Evolutionary conservation across 1,284 basidiomycete species (phyloP).

Genomic region (Apiotrichum domesticum): DNA sequence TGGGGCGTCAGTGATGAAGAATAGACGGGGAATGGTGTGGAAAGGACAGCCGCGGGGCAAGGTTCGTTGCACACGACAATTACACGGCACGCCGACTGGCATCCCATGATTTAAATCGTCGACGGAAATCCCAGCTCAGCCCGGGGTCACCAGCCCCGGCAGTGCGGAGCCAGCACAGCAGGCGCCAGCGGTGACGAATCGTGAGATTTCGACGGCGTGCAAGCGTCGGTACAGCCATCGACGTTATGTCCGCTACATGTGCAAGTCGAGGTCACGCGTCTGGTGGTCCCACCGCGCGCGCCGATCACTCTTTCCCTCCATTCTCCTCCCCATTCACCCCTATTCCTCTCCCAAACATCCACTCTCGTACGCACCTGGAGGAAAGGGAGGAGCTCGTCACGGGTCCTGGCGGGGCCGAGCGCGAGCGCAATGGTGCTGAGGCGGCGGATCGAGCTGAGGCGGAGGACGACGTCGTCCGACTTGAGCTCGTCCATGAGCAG

Average conservation of each 20-base stretch:
- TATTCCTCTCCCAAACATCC: not conserved
- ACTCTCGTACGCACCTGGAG: constrained; percentile 50
- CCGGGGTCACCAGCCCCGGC: too few relatives aligned
- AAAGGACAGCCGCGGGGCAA: too few relatives aligned
- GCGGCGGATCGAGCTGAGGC: constrained; percentile 95
- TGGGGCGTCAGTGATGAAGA: constrained; percentile 47
- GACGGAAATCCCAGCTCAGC: too few relatives aligned
- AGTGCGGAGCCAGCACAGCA: too few relatives aligned
- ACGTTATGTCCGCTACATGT: too few relatives aligned
- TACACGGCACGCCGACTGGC: not conserved
- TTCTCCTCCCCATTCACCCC: too few relatives aligned
- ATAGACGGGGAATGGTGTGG: not conserved
- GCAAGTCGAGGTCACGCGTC: too few relatives aligned
- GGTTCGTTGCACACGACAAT: too few relatives aligned
- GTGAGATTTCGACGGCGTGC: not conserved
- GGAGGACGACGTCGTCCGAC: constrained; percentile 87
- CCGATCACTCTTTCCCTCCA: too few relatives aligned
- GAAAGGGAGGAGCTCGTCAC: constrained; percentile 95
- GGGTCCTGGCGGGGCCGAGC: constrained; percentile 87
- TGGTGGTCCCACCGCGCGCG: too few relatives aligned
- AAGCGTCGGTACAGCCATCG: not conserved
- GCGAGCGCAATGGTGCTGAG: constrained; percentile 98
- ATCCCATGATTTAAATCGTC: too few relatives aligned
- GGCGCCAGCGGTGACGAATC: too few relatives aligned
- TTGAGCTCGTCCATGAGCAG: constrained; percentile 63